Conservation (phyloP, 2,329 filamentous ascomycete species). For the Drechslerella dactyloides region DNA sequence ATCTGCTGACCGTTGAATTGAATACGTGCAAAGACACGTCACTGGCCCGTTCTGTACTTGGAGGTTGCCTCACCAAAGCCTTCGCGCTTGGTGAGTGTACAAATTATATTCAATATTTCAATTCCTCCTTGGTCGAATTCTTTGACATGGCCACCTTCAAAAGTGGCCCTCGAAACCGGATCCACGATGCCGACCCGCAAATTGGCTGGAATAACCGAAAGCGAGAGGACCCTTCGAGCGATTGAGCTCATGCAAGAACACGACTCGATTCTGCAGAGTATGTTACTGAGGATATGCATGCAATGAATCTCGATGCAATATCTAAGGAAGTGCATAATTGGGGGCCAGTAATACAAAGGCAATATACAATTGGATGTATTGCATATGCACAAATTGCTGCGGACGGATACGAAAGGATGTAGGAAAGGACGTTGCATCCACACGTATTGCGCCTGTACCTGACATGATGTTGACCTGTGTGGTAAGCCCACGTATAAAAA, state of each 20-base stretch:
- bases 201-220: too few species aligned
- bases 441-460: background rate
- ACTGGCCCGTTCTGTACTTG: slow-evolving; percentile 18
- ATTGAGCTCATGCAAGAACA: too few species aligned
- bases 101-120: background rate
- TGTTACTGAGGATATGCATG: too few species aligned
- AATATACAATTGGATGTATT: background rate
- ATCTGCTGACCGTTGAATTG: slow-evolving; percentile 33
- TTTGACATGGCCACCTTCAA: too few species aligned
- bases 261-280: too few species aligned
- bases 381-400: too few species aligned
- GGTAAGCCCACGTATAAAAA: background rate
- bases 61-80: background rate
- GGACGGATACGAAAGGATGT: slow-evolving; percentile 6
- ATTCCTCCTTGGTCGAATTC: too few species aligned
- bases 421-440: background rate
- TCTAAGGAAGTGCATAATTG: too few species aligned
- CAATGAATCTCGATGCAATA: too few species aligned
- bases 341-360: background rate
- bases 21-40: background rate
- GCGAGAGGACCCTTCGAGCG: too few species aligned
- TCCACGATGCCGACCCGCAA: too few species aligned
- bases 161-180: too few species aligned
- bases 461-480: background rate
- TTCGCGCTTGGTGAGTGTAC: background rate